A percentile compares a stretch with the other conserved stretches of the same genome.
phyloP scores from a whole-genome alignment of 306 rosid species.

The Glycyrrhiza uralensis region DNA sequence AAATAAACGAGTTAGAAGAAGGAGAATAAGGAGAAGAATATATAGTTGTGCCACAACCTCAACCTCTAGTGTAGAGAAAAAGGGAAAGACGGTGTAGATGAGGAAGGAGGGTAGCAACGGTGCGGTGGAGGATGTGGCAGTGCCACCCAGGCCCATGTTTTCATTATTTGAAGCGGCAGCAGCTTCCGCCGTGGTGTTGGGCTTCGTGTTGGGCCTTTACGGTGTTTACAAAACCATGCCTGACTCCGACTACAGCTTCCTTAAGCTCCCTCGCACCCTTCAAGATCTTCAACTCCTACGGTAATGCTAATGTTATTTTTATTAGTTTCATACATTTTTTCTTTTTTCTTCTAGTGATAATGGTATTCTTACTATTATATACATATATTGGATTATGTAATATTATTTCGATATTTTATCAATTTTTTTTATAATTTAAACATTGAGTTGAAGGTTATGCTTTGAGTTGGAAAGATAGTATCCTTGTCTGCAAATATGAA shows the following conservation, averaged over 20 bases:
- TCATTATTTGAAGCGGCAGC: slow-evolving; percentile 59
- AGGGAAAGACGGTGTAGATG: neutral
- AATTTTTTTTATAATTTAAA: too few species aligned
- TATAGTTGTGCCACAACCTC: neutral
- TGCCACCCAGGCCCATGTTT: slow-evolving; percentile 15
- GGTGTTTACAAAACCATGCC: slow-evolving; percentile 82
- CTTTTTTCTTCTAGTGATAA: neutral
- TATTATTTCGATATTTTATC: too few species aligned
- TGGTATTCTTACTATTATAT: neutral
- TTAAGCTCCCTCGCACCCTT: slow-evolving; percentile 83
- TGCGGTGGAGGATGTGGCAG: neutral
- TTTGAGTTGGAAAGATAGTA: neutral
- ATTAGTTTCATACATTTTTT: too few species aligned
- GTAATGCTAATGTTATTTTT: slow-evolving; percentile 8
- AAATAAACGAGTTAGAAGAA: neutral
- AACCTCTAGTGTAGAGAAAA: neutral
- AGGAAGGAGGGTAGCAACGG: neutral
- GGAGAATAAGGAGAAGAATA: too few species aligned
- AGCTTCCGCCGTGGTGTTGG: slow-evolving; percentile 58
- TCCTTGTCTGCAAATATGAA: neutral
- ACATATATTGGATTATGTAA: too few species aligned
- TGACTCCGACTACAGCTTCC: slow-evolving; percentile 90
- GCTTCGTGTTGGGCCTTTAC: slow-evolving; percentile 44
- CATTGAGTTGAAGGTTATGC: neutral
- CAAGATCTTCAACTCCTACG: slow-evolving; percentile 78